Evolutionary conservation across 305 asterid genomes (phyloP), one percentile per base, ranked within the genome.

Genomic region (Galium porrigens): DNA sequence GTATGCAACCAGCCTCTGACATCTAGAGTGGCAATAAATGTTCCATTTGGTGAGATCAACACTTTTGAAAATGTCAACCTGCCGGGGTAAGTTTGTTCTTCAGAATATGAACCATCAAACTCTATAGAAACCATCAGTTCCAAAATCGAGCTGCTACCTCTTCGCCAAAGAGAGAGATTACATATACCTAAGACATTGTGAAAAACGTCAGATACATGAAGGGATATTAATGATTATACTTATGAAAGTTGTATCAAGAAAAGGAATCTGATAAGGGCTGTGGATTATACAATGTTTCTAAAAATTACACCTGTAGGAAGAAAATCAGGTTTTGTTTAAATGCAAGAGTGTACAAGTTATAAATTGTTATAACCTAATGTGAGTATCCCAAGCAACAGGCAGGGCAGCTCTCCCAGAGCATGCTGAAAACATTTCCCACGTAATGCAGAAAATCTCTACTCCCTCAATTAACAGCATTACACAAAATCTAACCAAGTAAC

Each of bases 1-100:
- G 76, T 72, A 76, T 61, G 71, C 74, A 92, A 82, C 78, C 82
- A 71, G 44, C 97, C 97, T 75, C 75, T 73, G 66, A 67, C 67
- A 77, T 92, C 99, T 74, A 92, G 78, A 72, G 85, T 76, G 72
- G 95, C 90, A 71, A 89, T 75, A 73, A 68, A 79, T 29, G 73
- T 82, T 72, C 99, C 95, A 41, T 65, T 64, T 3, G 88, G 94
- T 46, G 99, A 89, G 72, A 89, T 79, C 60, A 81, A 76, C 82
- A 89, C 86, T 82, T 89, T 92, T 32, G 97, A 84, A 77, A 69
- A 82, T 58, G 85, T 70, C 64, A 76, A 76, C 73, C 73, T 82
- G 66, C 78, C 80, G 65, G 49, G 71, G 71, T 73, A 71, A 48
- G 73, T 82, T 72, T 80, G 78, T 63, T 80, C 71, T 32, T 65